phyloP scores from a whole-genome alignment of 2,329 filamentous ascomycete genomes.

The Colletotrichum trifolii region DNA sequence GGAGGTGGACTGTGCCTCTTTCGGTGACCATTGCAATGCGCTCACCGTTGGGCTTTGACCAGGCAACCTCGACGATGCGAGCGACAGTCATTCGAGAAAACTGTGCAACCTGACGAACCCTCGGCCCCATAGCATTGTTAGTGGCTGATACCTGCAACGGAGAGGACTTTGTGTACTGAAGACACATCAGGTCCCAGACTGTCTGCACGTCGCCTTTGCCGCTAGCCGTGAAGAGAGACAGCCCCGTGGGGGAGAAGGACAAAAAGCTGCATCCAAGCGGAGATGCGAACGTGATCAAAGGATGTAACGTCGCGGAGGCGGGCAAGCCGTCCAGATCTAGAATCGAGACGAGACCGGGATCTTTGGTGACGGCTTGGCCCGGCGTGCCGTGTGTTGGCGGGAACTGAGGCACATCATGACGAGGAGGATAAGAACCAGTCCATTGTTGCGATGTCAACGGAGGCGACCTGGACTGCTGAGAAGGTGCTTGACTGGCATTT shows the following conservation, averaged over 20 bases:
- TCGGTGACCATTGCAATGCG: conserved; percentile 91
- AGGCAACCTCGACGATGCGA: conserved; percentile 88
- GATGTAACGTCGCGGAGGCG: conserved; percentile 64
- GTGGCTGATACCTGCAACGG: conserved; percentile 62
- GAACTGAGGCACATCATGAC: conserved; percentile 67
- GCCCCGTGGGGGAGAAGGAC: conserved; percentile 79
- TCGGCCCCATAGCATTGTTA: conserved; percentile 59
- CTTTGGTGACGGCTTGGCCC: conserved; percentile 67
- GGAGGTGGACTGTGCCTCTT: conserved; percentile 92
- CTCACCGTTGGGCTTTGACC: conserved; percentile 85
- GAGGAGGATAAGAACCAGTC: conserved; percentile 55
- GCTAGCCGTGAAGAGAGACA: conserved; percentile 82
- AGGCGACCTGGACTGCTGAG: conserved; percentile 57
- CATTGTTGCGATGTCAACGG: conserved; percentile 58
- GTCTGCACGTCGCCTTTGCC: conserved; percentile 86
- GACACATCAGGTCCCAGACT: conserved; percentile 81
- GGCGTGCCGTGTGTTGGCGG: conserved; percentile 79
- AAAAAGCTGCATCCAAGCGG: conserved; percentile 83
- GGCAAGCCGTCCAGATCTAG: conserved; percentile 74
- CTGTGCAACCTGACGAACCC: conserved; percentile 85
- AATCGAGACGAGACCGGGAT: conserved; percentile 80
- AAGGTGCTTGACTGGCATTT: conserved; percentile 56
- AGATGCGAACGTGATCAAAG: conserved; percentile 76
- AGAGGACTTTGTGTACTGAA: conserved; percentile 72
- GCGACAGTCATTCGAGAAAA: conserved; percentile 94